Evolutionary conservation across 352 stramenopile species (phyloP), one percentile per base, ranked within the genome.

Genomic region (Phytopythium chamaehyphon): DNA sequence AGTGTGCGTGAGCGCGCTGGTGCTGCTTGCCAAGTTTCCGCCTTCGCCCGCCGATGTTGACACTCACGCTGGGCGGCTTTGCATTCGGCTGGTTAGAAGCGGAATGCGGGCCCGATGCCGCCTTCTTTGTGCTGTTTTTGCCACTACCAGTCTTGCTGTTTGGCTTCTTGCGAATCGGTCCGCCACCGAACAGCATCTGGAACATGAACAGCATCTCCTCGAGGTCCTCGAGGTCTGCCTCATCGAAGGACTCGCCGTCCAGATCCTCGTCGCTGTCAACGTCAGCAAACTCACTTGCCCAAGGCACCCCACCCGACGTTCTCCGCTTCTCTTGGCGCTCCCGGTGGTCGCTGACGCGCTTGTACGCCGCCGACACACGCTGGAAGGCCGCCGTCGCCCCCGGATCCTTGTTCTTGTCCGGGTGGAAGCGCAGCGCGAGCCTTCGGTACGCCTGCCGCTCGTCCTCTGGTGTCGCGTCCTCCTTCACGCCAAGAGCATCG

Each of bases 151-250:
- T n/a, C 38, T 39, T 11, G 3, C 33, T 3, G 36, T 37, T n/a
- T 46, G 48, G 31, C 56, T 68, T 35, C 36, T 44, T 9, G 40
- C 11, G 22, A 18, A 14, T 14, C n/a, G 23, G 7, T 22, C 23
- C 14, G 3, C 31, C 14, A 16, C 67, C 67, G 59, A 88, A 88
- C 57, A 88, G 57, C 72, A 88, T 82, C 51, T 88, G 62, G 31
- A 88, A 88, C 77, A 88, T 85, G 57, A 76, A 73, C 35, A 88
- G 72, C 77, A 88, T 88, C 42, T 86, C 75, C 6, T 86, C 74
- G 38, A 86, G 72, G 36, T 71, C 59, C 43, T 74, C 60, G 22
- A 48, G 47, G 9, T 55, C 43, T 11, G 59, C 66, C 15, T 66
- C 57, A 19, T 62, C 69, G 24, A 72, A 73, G 6, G 18, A 56